Evolutionary conservation across 2,329 filamentous ascomycete genomes (phyloP).

Genomic region (Fusarium albosuccineum): DNA sequence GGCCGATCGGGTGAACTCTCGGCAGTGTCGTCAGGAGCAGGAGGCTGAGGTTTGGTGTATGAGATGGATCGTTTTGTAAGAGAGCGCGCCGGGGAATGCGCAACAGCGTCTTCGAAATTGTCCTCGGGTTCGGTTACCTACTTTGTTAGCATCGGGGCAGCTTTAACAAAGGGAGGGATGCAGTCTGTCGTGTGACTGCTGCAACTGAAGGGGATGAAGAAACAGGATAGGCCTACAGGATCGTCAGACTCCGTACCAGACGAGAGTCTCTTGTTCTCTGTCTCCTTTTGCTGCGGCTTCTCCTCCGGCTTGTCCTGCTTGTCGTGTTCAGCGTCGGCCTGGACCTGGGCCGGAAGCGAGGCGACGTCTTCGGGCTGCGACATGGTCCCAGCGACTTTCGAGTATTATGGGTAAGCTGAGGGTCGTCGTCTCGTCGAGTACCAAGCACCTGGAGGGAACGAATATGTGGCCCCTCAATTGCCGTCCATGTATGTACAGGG

Average conservation of each 20-base stretch:
- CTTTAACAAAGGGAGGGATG: constrained; percentile 18
- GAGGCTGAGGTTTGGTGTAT: constrained; percentile 50
- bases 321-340: constrained; percentile 20
- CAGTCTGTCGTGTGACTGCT: constrained; percentile 37
- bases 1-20: constrained; percentile 25
- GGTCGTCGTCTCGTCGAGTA: constrained; percentile 25
- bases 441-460: constrained; percentile 17
- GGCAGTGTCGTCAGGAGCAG: constrained; percentile 30
- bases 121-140: constrained; percentile 53
- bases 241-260: constrained; percentile 50
- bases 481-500: constrained; percentile 39
- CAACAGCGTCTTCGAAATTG: constrained; percentile 84
- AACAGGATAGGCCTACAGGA: constrained; percentile 44
- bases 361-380: constrained; percentile 50
- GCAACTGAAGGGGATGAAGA: constrained; percentile 24
- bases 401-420: constrained; percentile 3
- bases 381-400: constrained; percentile 45
- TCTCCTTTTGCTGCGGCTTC: constrained; percentile 36
- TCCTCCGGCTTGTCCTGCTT: constrained; percentile 29
- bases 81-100: constrained; percentile 74
- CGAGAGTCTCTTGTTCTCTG: constrained; percentile 46
- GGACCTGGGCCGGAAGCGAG: constrained; percentile 39
- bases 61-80: constrained; percentile 64
- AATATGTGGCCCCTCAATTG: constrained; percentile 43
- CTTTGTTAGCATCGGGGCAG: constrained; percentile 31